Evolutionary conservation across 306 rosid species (phyloP).

Genomic region (Dryas drummondii): DNA sequence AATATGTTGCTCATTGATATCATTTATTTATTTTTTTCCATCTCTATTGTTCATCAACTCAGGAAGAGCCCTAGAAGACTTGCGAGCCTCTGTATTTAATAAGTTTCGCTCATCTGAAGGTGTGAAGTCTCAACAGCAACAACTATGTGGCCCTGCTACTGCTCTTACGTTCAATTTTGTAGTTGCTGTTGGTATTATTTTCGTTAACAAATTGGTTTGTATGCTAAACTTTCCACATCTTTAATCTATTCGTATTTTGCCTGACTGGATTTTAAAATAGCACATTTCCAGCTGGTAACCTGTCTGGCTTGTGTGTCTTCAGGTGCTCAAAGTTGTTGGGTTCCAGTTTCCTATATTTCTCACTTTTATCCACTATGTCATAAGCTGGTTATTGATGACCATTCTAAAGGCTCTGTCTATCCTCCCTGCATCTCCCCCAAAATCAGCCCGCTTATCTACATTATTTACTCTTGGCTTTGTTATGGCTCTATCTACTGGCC

Average conservation of each 20-base stretch:
- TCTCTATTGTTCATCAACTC: conserved; percentile 20
- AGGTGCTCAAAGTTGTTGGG: conserved; percentile 77
- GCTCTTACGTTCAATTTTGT: conserved; percentile 82
- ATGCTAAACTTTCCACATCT: conserved; percentile 23
- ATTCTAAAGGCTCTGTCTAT: conserved; percentile 56
- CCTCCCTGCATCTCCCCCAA: conserved; percentile 72
- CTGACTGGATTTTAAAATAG: conserved; percentile 17
- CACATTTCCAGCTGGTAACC: conserved; percentile 27
- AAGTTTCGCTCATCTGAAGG: conserved; percentile 63
- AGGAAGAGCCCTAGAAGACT: conserved; percentile 73
- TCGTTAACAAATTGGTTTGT: conserved; percentile 82
- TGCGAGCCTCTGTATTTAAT: conserved; percentile 60
- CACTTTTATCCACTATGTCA: conserved; percentile 69
- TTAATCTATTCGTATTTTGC: not conserved
- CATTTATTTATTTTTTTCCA: not conserved
- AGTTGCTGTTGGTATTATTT: conserved; percentile 78
- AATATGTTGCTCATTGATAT: conserved; percentile 3
- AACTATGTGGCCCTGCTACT: conserved; percentile 61
- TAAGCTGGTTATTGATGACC: conserved; percentile 89
- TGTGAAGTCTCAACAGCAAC: conserved; percentile 66
- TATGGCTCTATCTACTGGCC: conserved; percentile 84
- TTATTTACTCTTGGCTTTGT: conserved; percentile 76
- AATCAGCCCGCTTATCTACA: conserved; percentile 51
- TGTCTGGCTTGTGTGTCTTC: conserved; percentile 26
- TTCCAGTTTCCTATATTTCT: conserved; percentile 75